Percentiles rank a stretch among this genome's conserved stretches.
Conservation (phyloP, 2,329 filamentous ascomycete genomes). For the Pseudogymnoascus sp. region DNA sequence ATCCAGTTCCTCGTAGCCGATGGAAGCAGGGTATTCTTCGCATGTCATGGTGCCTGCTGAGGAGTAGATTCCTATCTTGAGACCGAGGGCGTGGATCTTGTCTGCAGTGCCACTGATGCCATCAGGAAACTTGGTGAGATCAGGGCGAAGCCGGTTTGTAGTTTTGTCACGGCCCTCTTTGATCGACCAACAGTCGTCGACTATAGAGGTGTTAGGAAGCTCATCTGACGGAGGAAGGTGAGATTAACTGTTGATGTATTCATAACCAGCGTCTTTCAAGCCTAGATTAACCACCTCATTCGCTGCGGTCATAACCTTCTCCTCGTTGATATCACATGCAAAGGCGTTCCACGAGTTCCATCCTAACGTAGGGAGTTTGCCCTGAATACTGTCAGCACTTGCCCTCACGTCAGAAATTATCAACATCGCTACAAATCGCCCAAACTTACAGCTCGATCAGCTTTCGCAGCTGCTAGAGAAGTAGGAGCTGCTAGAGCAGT, state of each 20-base stretch:
- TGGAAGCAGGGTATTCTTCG: slow-evolving; percentile 41
- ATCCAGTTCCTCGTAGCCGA: slow-evolving; percentile 50
- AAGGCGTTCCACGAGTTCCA: slow-evolving; percentile 49
- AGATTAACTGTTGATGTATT: slow-evolving; percentile 42
- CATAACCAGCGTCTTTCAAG: slow-evolving; percentile 43
- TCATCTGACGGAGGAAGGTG: not conserved
- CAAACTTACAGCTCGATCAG: not conserved
- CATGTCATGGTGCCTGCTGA: slow-evolving; percentile 37
- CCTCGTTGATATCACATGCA: slow-evolving; percentile 40
- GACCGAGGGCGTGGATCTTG: slow-evolving; percentile 45
- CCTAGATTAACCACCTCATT: slow-evolving; percentile 40
- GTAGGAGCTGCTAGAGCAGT: not conserved
- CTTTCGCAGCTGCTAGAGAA: not conserved
- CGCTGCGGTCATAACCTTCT: slow-evolving; percentile 38
- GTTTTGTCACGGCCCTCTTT: slow-evolving; percentile 34
- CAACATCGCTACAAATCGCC: not conserved
- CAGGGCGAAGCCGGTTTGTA: slow-evolving; percentile 38
- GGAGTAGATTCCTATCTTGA: slow-evolving; percentile 58
- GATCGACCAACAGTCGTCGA: slow-evolving; percentile 55
- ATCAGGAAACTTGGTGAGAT: slow-evolving; percentile 45
- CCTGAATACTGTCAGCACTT: slow-evolving; percentile 11
- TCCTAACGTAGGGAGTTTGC: slow-evolving; percentile 27
- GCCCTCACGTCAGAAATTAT: not conserved
- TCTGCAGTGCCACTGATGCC: slow-evolving; percentile 48
- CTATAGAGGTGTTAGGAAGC: slow-evolving; percentile 11